phyloP scores from a whole-genome alignment of 768 basidiomycete genomes.

The Sutorius australiensis region DNA sequence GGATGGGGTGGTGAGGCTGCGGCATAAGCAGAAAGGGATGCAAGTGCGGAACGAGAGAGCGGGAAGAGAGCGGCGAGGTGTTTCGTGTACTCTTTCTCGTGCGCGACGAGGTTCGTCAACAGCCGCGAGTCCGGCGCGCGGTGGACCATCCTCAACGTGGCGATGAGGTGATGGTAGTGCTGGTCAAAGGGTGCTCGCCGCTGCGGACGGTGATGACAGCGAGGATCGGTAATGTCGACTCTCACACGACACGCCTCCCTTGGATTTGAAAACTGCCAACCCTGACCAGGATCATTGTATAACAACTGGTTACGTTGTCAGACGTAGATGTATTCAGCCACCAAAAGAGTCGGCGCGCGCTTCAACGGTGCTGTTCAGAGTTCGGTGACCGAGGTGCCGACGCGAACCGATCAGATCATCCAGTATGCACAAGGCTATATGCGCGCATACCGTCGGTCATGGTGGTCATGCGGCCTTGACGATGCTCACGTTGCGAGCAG shows the following conservation, averaged over 20 bases:
- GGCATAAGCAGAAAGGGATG: conserved; percentile 70
- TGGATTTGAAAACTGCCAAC: neutral
- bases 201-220: neutral
- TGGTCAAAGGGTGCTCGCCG: neutral
- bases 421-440: no score
- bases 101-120: conserved; percentile 58
- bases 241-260: neutral
- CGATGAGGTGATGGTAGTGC: neutral
- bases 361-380: no score
- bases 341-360: no score
- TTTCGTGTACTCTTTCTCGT: conserved; percentile 71
- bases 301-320: no score
- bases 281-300: neutral
- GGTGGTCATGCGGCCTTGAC: neutral
- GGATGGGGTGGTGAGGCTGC: conserved; percentile 49
- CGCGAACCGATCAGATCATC: no score
- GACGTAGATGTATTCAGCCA: no score
- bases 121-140: conserved; percentile 71
- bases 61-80: conserved; percentile 56
- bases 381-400: no score
- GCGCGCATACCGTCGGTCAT: no score
- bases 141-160: conserved; percentile 53
- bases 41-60: conserved; percentile 55
- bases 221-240: neutral
- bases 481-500: neutral